phyloP scores from a whole-genome alignment of 306 rosid genomes.

The Corylus heterophylla region DNA sequence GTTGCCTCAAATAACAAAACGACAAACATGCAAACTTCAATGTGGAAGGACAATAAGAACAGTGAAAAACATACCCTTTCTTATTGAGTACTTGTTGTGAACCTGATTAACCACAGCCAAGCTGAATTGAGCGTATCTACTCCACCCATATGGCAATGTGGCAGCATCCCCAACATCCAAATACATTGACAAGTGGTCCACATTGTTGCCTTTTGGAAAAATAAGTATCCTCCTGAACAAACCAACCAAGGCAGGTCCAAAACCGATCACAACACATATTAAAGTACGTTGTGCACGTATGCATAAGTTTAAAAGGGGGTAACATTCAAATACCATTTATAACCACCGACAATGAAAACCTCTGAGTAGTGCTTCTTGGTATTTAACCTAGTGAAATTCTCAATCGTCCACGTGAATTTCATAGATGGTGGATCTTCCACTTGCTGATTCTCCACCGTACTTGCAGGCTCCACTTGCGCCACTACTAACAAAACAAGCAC shows the following conservation, averaged over 20 bases:
- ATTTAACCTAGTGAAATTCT: slow-evolving; percentile 63
- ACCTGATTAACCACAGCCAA: slow-evolving; percentile 74
- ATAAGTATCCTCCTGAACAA: slow-evolving; percentile 57
- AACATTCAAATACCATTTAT: slow-evolving; percentile 51
- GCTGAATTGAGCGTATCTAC: slow-evolving; percentile 51
- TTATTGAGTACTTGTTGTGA: slow-evolving; percentile 64
- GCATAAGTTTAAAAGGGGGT: not conserved
- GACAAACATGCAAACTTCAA: slow-evolving; percentile 1
- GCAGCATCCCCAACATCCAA: slow-evolving; percentile 67
- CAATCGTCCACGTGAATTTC: slow-evolving; percentile 73
- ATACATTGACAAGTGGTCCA: slow-evolving; percentile 63
- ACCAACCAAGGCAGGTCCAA: slow-evolving; percentile 26
- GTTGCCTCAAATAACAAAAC: not conserved
- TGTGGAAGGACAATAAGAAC: not conserved
- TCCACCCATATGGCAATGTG: slow-evolving; percentile 51
- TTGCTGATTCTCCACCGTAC: slow-evolving; percentile 46
- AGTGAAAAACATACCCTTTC: slow-evolving; percentile 63
- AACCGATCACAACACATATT: not conserved
- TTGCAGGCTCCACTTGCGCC: slow-evolving; percentile 51
- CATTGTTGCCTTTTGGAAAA: slow-evolving; percentile 95
- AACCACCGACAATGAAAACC: slow-evolving; percentile 48
- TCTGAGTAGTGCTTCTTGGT: slow-evolving; percentile 64
- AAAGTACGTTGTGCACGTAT: too few species aligned
- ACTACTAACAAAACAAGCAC: slow-evolving; percentile 20
- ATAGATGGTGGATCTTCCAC: slow-evolving; percentile 66